These are phyloP conservation scores for Podaxis carcinomalis DNA, from an alignment of 768 basidiomycete genomes.

Conservation along the genomic window DNA sequence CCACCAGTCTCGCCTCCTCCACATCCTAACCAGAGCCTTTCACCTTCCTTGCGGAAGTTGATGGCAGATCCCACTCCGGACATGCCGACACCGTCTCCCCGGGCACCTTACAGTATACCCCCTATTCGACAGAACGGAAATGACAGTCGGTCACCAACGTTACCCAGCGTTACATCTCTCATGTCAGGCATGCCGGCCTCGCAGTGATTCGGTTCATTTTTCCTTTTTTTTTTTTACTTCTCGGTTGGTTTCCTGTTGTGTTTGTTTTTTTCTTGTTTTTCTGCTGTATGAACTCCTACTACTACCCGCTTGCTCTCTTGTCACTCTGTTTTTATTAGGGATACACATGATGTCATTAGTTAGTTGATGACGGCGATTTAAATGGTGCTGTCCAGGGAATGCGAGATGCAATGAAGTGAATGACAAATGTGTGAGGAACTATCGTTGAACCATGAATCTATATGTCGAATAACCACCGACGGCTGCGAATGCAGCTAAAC, in stretches of 20 bases:
- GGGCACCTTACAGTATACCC: conserved; percentile 27
- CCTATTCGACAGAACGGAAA: conserved; percentile 23
- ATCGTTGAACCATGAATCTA: conserved; percentile 59
- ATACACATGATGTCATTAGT: not conserved
- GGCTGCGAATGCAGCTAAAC: conserved; percentile 74
- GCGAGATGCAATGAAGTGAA: not conserved
- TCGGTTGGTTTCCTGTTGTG: conserved; percentile 3
- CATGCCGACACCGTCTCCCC: conserved; percentile 33
- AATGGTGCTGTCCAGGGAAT: not conserved
- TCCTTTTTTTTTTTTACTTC: not conserved
- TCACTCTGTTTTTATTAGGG: conserved; percentile 6
- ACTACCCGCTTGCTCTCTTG: not conserved
- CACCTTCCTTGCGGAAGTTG: conserved; percentile 55
- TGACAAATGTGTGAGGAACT: conserved; percentile 4
- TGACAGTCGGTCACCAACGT: conserved; percentile 21
- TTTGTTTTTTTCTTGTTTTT: not conserved
- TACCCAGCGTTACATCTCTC: conserved; percentile 21
- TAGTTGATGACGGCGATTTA: conserved; percentile 1
- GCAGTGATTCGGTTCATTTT: not conserved
- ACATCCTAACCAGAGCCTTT: conserved; percentile 43
- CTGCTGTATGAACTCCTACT: conserved; percentile 1
- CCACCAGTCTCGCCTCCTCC: conserved; percentile 23
- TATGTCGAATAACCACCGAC: conserved; percentile 80
- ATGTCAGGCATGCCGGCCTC: conserved; percentile 14
- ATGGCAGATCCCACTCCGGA: conserved; percentile 55